phyloP scores from a whole-genome alignment of 108 stramenopile species.

The Aurantiochytrium sp. region DNA sequence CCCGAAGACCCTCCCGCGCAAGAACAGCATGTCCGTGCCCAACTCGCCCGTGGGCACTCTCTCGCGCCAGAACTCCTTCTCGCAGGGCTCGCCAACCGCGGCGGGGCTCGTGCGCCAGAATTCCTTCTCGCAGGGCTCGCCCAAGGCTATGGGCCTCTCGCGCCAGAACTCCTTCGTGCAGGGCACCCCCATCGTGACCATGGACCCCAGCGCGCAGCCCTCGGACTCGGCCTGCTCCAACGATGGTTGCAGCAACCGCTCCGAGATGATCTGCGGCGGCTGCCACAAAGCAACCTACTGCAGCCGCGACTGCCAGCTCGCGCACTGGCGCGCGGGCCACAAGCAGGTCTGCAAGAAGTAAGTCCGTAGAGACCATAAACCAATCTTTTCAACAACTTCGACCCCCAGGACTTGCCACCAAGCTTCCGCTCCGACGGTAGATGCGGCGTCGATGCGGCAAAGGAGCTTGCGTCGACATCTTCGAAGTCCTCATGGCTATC shows the following conservation, averaged over 20 bases:
- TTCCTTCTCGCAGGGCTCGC: not conserved
- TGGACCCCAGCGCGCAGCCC: not conserved
- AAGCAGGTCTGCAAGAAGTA: not conserved
- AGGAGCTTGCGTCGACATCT: no score
- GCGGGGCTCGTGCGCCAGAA: not conserved
- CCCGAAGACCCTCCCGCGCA: not conserved
- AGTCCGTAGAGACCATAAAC: no score
- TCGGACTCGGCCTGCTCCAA: not conserved
- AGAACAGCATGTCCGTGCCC: not conserved
- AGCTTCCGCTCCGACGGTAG: no score
- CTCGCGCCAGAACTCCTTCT: not conserved
- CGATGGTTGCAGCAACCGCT: not conserved
- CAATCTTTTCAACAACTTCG: no score
- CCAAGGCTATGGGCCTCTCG: not conserved
- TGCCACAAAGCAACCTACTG: not conserved
- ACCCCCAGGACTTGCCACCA: no score
- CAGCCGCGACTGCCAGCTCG: conserved; percentile 1
- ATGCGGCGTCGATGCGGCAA: no score
- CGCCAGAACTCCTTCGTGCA: not conserved
- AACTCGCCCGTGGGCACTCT: not conserved
- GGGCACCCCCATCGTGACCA: not conserved
- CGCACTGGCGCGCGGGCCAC: conserved; percentile 14
- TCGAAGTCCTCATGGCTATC: no score
- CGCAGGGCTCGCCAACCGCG: not conserved
- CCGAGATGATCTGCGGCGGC: not conserved